These are phyloP conservation scores for Hortaea sp. DNA, from an alignment of 2,329 filamentous ascomycete species.

Conservation along the genomic window DNA sequence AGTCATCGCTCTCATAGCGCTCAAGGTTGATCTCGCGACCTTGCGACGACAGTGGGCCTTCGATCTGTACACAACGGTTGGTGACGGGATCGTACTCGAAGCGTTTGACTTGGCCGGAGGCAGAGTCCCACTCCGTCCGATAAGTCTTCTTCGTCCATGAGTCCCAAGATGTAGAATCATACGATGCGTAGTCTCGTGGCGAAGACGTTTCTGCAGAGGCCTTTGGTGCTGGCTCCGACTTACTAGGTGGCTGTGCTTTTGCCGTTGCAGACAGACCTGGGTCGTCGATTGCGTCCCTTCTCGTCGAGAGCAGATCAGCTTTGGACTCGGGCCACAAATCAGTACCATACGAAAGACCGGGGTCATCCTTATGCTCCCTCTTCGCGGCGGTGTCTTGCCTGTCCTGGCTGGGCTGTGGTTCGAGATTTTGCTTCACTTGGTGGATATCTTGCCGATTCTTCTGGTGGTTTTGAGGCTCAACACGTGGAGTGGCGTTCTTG, in stretches of 20 bases:
- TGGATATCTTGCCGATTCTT: constrained; percentile 1
- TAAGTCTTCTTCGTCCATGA: constrained; percentile 21
- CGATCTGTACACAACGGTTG: constrained; percentile 26
- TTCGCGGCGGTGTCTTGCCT: background rate
- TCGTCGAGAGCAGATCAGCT: background rate
- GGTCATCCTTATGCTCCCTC: background rate
- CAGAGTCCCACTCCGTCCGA: constrained; percentile 23
- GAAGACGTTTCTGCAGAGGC: background rate
- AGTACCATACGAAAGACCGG: background rate
- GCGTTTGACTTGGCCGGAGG: constrained; percentile 16
- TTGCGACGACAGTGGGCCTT: constrained; percentile 3
- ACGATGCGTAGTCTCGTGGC: constrained; percentile 7
- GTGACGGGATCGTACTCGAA: constrained; percentile 29
- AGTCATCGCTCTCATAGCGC: background rate
- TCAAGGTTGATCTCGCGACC: constrained; percentile 6
- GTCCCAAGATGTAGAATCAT: constrained; percentile 21
- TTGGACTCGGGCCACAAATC: background rate
- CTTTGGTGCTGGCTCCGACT: background rate
- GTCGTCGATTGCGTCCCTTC: background rate
- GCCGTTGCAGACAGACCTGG: background rate
- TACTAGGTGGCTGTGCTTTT: background rate
- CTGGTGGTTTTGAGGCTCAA: background rate
- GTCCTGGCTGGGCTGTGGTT: background rate
- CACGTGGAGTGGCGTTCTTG: background rate
- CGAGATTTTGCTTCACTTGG: background rate